Evolutionary conservation across 106 monocot species (phyloP).

Genomic region (Chionographis japonica): DNA sequence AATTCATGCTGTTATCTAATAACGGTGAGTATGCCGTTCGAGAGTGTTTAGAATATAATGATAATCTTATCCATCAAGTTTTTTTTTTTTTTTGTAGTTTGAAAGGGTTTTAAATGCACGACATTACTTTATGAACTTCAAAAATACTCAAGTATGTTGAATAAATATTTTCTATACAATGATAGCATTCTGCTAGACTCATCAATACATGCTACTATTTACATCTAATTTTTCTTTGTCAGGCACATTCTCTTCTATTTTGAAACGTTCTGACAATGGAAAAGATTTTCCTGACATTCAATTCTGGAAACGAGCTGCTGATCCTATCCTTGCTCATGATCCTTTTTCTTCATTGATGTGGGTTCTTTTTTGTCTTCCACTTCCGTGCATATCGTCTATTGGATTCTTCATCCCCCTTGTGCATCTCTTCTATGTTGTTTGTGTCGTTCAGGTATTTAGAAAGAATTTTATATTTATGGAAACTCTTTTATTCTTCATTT

Average conservation of each 20-base stretch:
- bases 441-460: slow-evolving; percentile 72
- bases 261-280: slow-evolving; percentile 23
- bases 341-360: slow-evolving; percentile 80
- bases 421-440: slow-evolving; percentile 84
- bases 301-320: slow-evolving; percentile 69
- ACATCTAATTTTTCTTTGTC: slow-evolving; percentile 6
- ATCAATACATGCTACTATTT: neutral
- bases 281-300: slow-evolving; percentile 44
- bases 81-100: too few species aligned
- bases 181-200: too few species aligned
- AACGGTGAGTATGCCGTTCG: too few species aligned
- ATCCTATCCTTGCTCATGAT: slow-evolving; percentile 87
- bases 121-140: too few species aligned
- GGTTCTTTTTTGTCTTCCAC: slow-evolving; percentile 81
- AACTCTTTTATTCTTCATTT: neutral
- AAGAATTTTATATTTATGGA: slow-evolving; percentile 2
- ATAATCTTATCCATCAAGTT: too few species aligned
- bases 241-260: slow-evolving; percentile 33
- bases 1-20: too few species aligned
- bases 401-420: slow-evolving; percentile 68
- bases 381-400: slow-evolving; percentile 50
- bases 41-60: too few species aligned
- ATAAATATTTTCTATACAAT: too few species aligned
- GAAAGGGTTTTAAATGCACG: too few species aligned
- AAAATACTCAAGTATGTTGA: too few species aligned